Base-by-base conservation (phyloP, 2,329 filamentous ascomycete species). In the Aureobasidium zeae region DNA sequence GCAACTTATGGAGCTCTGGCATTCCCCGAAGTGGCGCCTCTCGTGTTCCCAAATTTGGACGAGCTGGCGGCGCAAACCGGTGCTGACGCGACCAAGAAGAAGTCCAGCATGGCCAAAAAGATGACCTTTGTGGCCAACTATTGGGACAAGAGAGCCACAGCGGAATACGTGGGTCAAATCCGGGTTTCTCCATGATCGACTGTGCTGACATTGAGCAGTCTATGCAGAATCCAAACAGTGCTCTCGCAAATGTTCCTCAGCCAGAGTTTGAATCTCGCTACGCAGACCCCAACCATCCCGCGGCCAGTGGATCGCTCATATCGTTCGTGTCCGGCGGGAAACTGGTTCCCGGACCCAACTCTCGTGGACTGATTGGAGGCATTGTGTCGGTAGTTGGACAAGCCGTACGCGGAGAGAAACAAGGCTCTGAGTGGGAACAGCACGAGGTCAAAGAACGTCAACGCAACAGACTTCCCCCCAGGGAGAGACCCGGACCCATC, bases 211-310 rank as follows among this genome's bases (percentile, higher is more conserved):
- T 21, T 32, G 20, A 42, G 5, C 11, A 42, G 37, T 32, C 28
- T 7, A 42, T 42, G 37, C 28, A 39, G 17, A 45, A 45, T 13
- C 44, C 44, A 4, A 20, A 39, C 13, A 37, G 32, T 11, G 28
- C 26, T 2, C 26, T 45, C 4, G 28, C 34, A n/a, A n/a, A 32
- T 20, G 33, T 30, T 13, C 36, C 44, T 12, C 15, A 32, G 17
- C 13, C n/a, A 7, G 15, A 30, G 34, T 29, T 65, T 62, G 16
- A 49, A 55, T 72, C 67, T 3, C 61, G 69, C 19, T 72, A 68
- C 51, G 64, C 66, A 6, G 71, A 77, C 49, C 72, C 72, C 1
- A 70, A 65, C 47, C 66, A 74, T 48, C 63, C 71, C 0, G 69
- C 67, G 24, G 70, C 66, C 50, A 70, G 63, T 19, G 72, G 72